Evolutionary conservation across 441 rosid species (phyloP), one percentile per base, ranked within the genome.

Genomic region (Oxalis stricta): DNA sequence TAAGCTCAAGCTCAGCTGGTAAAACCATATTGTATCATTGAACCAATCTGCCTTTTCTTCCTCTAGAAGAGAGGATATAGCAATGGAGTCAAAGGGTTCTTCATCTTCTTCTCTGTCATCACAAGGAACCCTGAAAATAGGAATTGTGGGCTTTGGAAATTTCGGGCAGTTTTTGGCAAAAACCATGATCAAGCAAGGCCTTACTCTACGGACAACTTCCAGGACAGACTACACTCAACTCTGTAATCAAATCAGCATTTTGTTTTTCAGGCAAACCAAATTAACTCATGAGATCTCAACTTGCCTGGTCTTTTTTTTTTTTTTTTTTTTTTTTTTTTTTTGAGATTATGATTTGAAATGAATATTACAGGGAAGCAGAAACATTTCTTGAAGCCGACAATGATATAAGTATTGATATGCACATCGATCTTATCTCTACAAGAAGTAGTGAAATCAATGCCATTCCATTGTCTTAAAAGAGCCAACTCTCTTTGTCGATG

Each of bases 101-200:
- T 22, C 48, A 3, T 22, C 71, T 18, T 23, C 57, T 20, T 36
- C 63, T 14, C 9, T 39, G 10, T 42, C 56, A 0, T 10, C 56
- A 11, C 26, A 63, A 5, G 41, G 46, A 40, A 21, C 21, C 31
- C 65, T 75, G 26, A 67, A 58, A 40, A 55, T 77, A 5, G 85
- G 79, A 7, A 60, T 77, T 1, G 32, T 77, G 7, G 85, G 82
- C 12, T 71, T 74, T 35, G 85, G 85, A 22, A 16, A 45, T 1
- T 77, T 75, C 30, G 76, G 64, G 9, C 85, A 69, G 65, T 75
- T 77, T 47, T 57, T 77, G 48, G 75, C 75, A 1, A 67, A 44
- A 46, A 67, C 70, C 24, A 71, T 77, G 71, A 46, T 56, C 70
- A 60, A 48, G 35, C 82, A 70, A 53, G 82, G 85, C 33, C 85